Base-by-base conservation (phyloP, 495 filamentous ascomycete species). In the Elaphomyces granulatus region DNA sequence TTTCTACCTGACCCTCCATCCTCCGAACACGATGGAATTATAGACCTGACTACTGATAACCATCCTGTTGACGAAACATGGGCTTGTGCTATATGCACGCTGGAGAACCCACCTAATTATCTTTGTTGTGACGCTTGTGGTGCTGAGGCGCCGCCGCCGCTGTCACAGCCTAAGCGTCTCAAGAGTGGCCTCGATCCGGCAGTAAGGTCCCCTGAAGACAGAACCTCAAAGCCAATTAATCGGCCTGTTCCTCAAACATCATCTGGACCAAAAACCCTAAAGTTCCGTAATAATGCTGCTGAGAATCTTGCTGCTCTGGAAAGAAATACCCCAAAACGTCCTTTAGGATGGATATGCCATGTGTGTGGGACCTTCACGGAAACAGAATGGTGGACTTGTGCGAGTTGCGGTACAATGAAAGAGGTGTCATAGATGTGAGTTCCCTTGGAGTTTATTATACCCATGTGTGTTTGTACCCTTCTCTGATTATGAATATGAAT, bases 121-220 rank as follows among this genome's bases (percentile, higher is more conserved):
- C 65, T 83, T 8, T 71, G 67, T 47, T 95, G 87, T 54, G 86
- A 87, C 48, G 85, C 75, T 2, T 95, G 87, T 51, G 76, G 68
- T 4, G 60, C 65, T 1, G 78, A 83, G 51, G 68, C 81, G 32
- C 68, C 77, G 0, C 38, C 36, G 9, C 23, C 19, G 26, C 32
- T 36, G 10, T 21, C 36, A 21, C 23, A 44, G 20, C 36, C 34
- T 15, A 31, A 26, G n/a, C 23, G 28, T 15, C 26, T 37, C 2
- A 15, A 15, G 21, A 16, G 23, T 28, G 12, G 23, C 12, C 23
- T 6, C 23, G 23, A 16, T 1, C 12, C 43, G 0, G 19, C 15
- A 1, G 30, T 15, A 15, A 14, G 7, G 6, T 12, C 32, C 1
- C 19, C 38, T 1, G 34, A 34, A 12, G 20, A 26, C 16, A 17